Conservation (phyloP, 768 basidiomycete species). For the Cystofilobasidium capitatum region DNA sequence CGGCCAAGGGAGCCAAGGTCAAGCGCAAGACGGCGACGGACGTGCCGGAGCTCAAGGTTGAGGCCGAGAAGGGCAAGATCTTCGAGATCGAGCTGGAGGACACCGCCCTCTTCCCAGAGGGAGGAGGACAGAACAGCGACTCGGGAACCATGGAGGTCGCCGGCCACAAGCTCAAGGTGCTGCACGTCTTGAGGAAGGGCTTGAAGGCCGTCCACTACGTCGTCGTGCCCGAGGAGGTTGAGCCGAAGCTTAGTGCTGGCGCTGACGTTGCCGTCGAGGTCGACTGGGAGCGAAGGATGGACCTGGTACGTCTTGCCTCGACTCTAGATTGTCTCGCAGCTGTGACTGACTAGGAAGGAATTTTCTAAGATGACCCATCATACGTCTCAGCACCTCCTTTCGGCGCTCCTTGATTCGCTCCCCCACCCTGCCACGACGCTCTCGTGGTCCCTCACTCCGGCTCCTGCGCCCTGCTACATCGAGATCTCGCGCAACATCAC, state of each 20-base stretch:
- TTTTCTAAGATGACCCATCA: slow-evolving; percentile 57
- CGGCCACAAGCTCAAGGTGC: slow-evolving; percentile 50
- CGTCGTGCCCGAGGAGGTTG: slow-evolving; percentile 39
- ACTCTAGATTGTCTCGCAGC: not conserved
- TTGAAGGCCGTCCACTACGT: slow-evolving; percentile 66
- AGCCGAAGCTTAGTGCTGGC: slow-evolving; percentile 44
- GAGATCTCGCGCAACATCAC: slow-evolving; percentile 64
- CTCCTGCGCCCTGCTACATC: slow-evolving; percentile 60
- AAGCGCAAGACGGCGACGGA: not conserved
- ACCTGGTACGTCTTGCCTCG: slow-evolving; percentile 46
- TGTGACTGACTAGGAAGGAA: not conserved
- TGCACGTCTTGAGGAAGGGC: slow-evolving; percentile 59
- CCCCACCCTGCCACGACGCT: slow-evolving; percentile 53
- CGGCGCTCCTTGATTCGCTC: slow-evolving; percentile 64
- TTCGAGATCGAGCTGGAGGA: slow-evolving; percentile 18
- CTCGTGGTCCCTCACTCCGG: slow-evolving; percentile 67
- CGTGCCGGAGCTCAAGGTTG: not conserved
- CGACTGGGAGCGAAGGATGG: slow-evolving; percentile 58
- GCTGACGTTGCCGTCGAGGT: slow-evolving; percentile 50
- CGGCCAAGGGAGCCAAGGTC: slow-evolving; percentile 7
- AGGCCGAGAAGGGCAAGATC: not conserved
- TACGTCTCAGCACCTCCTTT: slow-evolving; percentile 72
- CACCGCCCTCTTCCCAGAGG: slow-evolving; percentile 14
- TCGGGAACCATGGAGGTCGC: slow-evolving; percentile 48
- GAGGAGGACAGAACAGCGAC: slow-evolving; percentile 68